These are phyloP conservation scores for Cyclostephanos tholiformis DNA, from an alignment of 108 stramenopile genomes.

Conservation along the genomic window DNA sequence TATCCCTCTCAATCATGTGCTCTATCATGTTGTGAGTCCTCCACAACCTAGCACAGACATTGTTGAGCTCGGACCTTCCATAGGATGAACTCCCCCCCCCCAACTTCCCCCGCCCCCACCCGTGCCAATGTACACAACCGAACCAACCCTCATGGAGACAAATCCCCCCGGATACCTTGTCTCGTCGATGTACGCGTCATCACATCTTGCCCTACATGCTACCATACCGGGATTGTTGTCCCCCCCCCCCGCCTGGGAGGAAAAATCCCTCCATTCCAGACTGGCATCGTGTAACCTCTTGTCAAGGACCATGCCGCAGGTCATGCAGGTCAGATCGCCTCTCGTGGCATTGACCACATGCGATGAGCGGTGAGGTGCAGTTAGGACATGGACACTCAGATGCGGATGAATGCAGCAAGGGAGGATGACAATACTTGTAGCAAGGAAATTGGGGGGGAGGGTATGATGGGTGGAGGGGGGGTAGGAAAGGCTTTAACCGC, in stretches of 20 bases:
- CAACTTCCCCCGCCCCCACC: conserved; percentile 10
- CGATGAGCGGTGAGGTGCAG: conserved; percentile 24
- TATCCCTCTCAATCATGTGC: conserved; percentile 19
- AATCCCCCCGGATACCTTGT: conserved; percentile 23
- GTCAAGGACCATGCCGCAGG: conserved; percentile 37
- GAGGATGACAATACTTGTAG: conserved; percentile 16
- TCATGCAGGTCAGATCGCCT: conserved; percentile 35
- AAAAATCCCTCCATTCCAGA: conserved; percentile 40
- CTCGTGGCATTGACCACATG: conserved; percentile 15
- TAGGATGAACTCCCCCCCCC: background rate
- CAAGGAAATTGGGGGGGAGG: conserved; percentile 1
- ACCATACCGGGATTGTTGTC: background rate
- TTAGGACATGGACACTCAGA: conserved; percentile 16
- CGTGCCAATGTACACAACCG: background rate
- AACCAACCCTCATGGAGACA: conserved; percentile 25
- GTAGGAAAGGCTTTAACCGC: background rate
- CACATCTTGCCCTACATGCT: conserved; percentile 13
- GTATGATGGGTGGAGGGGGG: background rate
- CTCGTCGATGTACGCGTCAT: conserved; percentile 30
- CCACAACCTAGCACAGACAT: conserved; percentile 11
- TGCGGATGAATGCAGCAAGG: conserved; percentile 1
- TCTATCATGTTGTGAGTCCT: conserved; percentile 35
- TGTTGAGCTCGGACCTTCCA: background rate
- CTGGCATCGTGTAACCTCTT: conserved; percentile 14
- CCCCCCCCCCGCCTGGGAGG: background rate